phyloP scores from a whole-genome alignment of 768 basidiomycete species.

The Cystobasidium onofrii region DNA sequence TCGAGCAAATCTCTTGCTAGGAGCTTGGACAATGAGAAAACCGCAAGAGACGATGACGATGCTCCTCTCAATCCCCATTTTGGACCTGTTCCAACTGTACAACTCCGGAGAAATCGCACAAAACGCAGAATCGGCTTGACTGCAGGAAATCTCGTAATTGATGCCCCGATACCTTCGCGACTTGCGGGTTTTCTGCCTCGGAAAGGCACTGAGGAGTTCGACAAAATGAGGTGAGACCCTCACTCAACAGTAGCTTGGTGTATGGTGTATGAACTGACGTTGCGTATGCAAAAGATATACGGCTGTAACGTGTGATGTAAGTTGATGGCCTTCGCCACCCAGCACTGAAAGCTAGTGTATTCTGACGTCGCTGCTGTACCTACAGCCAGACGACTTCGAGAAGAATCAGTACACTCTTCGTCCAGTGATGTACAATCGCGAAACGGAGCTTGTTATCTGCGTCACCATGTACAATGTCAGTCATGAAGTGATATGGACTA shows the following conservation, averaged over 20 bases:
- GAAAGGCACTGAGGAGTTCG: slow-evolving; percentile 33
- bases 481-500: background rate
- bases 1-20: background rate
- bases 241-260: no score
- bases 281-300: slow-evolving; percentile 21
- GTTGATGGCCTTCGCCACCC: background rate
- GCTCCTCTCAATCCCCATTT: slow-evolving; percentile 5
- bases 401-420: slow-evolving; percentile 30
- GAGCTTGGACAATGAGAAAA: slow-evolving; percentile 1
- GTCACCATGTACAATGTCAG: slow-evolving; percentile 33
- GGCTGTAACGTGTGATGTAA: slow-evolving; percentile 33
- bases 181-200: slow-evolving; percentile 32
- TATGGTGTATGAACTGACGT: background rate
- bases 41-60: background rate
- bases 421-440: slow-evolving; percentile 29
- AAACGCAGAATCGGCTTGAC: slow-evolving; percentile 29
- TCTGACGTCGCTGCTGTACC: background rate
- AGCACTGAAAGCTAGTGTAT: background rate
- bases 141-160: slow-evolving; percentile 33
- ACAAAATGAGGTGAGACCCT: slow-evolving; percentile 31
- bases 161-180: slow-evolving; percentile 31
- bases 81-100: slow-evolving; percentile 17
- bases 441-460: slow-evolving; percentile 34
- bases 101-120: slow-evolving; percentile 26
- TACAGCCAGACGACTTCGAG: slow-evolving; percentile 33